Evolutionary conservation across 1,284 basidiomycete species (phyloP).

Genomic region (Crepidotus sp.): DNA sequence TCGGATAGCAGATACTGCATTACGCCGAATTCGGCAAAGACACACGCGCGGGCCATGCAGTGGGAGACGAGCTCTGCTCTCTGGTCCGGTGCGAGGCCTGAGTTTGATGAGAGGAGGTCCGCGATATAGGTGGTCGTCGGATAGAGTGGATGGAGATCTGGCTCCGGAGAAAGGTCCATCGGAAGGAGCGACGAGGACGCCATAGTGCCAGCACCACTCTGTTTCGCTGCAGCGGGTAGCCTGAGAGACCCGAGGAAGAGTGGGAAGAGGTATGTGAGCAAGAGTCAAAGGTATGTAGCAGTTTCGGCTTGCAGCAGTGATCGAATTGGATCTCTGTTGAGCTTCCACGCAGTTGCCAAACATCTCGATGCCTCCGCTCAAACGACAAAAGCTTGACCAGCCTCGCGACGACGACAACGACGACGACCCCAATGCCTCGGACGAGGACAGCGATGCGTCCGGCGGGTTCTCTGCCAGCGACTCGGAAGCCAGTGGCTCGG

Average conservation of each 20-base stretch:
- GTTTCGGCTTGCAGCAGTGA: not conserved
- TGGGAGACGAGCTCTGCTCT: slow-evolving; percentile 62
- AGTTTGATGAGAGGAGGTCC: slow-evolving; percentile 53
- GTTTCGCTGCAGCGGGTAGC: not conserved
- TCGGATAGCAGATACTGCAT: slow-evolving; percentile 66
- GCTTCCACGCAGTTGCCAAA: not conserved
- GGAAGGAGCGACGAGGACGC: slow-evolving; percentile 17
- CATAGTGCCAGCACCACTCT: slow-evolving; percentile 6
- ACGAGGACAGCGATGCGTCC: slow-evolving; percentile 19
- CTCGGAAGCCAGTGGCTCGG: slow-evolving; percentile 23
- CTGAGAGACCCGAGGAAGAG: not conserved
- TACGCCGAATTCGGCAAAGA: slow-evolving; percentile 65
- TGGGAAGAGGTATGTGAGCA: not conserved
- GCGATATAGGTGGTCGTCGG: slow-evolving; percentile 57
- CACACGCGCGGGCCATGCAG: slow-evolving; percentile 61
- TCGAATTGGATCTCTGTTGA: not conserved
- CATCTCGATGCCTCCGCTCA: slow-evolving; percentile 22
- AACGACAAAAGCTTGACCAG: slow-evolving; percentile 33
- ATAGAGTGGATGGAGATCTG: slow-evolving; percentile 69
- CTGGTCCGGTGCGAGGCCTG: slow-evolving; percentile 57
- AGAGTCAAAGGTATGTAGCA: not conserved
- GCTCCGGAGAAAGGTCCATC: slow-evolving; percentile 56
- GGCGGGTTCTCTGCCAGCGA: slow-evolving; percentile 23
- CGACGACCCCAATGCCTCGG: slow-evolving; percentile 12
- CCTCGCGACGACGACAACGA: slow-evolving; percentile 21